Base-by-base conservation (phyloP, 192 early-diverging fungal species). In the Jimgerdemannia lactiflua region DNA sequence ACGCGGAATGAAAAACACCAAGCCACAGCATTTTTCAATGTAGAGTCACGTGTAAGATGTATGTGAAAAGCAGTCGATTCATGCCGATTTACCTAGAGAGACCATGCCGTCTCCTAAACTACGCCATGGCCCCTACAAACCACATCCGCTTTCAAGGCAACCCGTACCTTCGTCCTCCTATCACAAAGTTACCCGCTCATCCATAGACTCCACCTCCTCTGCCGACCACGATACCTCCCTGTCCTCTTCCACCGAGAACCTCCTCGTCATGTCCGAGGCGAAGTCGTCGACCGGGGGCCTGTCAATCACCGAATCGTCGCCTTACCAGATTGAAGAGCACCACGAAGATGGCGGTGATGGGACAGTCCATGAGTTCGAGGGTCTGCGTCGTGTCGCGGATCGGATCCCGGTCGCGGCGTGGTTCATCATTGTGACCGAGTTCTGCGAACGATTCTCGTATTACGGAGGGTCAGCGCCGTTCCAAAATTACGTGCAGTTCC, bases 401-500 rank as follows among this genome's bases (percentile, higher is more conserved):
- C 70, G 70, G 1, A 71, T 91, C 20, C 89, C 89, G 4, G 10
- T 73, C 65, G 74, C 78, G 64, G 88, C 89, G 0, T 80, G 84
- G 71, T 88, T 91, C 70, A 83, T 91, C n/a, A 74, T 91, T 49
- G 59, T 87, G 65, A 89, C 83, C 40, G 89, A 91, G 81, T 84
- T 91, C 29, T 84, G 85, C 75, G 86, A 91, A 75, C 83, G 89
- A 65, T 88, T 91, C 71, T 83, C 89, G 7, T 91, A 85, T 79
- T 91, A 91, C 74, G 89, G 89, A 10, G 83, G 89, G 63, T 83
- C 87, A 1, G 83, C 80, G 0, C 84, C 83, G 8, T 91, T 91
- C 77, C 89, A 91, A 70, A 91, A 91, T 66, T 91, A 91, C 72
- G 87, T 89, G 59, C 84, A 88, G 65, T 69, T 64, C 49, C 49